Conservation (phyloP, 129 eudicot species). For the Flaveria ramosissima region DNA sequence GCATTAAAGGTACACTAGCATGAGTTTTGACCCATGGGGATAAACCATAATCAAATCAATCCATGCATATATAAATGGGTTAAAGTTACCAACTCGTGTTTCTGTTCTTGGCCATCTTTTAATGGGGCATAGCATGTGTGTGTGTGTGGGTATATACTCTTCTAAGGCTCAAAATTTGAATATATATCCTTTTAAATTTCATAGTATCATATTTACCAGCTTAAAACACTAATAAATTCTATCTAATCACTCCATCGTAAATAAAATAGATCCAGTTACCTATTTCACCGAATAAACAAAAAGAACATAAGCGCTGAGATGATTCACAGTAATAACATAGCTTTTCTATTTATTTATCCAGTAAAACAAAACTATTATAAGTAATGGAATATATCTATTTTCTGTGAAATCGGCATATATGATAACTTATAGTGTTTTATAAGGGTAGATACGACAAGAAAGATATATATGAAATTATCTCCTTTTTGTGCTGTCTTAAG, state of each 20-base stretch:
- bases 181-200: too few relatives aligned
- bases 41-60: not conserved
- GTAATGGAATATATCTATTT: not conserved
- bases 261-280: not conserved
- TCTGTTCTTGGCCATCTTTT: not conserved
- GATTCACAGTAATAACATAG: not conserved
- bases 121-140: not conserved
- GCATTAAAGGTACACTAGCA: not conserved
- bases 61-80: not conserved
- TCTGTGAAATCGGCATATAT: not conserved
- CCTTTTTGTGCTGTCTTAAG: not conserved
- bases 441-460: not conserved
- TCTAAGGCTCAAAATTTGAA: not conserved
- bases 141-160: not conserved
- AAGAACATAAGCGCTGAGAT: not conserved
- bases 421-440: not conserved
- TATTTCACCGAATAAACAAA: not conserved
- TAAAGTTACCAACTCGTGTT: not conserved
- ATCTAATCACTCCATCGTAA: not conserved
- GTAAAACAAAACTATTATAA: not conserved
- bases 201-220: not conserved
- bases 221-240: not conserved
- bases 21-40: not conserved
- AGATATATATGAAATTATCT: not conserved
- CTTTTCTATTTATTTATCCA: not conserved